phyloP scores from a whole-genome alignment of 192 early-diverging fungal species.

The Backusella psychrophila region DNA sequence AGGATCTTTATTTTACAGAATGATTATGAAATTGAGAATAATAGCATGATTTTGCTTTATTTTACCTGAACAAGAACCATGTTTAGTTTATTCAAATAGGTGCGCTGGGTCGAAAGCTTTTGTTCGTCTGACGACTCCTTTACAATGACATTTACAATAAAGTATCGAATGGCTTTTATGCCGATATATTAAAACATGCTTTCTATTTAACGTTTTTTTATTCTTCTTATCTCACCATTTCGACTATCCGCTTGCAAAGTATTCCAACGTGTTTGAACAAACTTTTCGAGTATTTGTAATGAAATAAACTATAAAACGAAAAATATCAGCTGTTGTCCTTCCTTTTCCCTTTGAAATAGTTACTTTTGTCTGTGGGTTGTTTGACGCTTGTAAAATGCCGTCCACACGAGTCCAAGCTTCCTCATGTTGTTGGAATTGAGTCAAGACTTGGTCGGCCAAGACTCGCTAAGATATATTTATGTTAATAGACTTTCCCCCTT shows the following conservation, averaged over 20 bases:
- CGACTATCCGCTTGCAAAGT: conserved; percentile 81
- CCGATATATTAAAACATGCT: background rate
- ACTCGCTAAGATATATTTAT: conserved; percentile 62
- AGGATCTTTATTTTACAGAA: conserved; percentile 34
- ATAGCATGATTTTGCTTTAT: background rate
- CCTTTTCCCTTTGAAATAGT: background rate
- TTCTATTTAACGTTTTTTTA: background rate
- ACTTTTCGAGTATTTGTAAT: conserved; percentile 87
- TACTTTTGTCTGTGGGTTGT: conserved; percentile 78
- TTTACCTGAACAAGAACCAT: conserved; percentile 93
- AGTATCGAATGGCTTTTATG: conserved; percentile 85
- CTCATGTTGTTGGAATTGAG: conserved; percentile 93
- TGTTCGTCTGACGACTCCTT: conserved; percentile 87
- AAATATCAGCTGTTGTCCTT: background rate
- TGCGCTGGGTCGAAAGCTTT: conserved; percentile 67
- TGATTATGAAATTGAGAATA: background rate
- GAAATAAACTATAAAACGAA: conserved; percentile 54
- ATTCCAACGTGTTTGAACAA: conserved; percentile 98
- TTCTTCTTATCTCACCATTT: conserved; percentile 49
- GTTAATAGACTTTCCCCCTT: background rate
- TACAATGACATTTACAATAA: conserved; percentile 90
- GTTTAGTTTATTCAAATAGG: conserved; percentile 91
- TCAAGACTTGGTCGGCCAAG: conserved; percentile 81
- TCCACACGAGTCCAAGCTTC: conserved; percentile 96
- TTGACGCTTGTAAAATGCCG: conserved; percentile 81